Evolutionary conservation across 1,139 yeast genomes (phyloP).

Genomic region (Kluyveromyces sp.): DNA sequence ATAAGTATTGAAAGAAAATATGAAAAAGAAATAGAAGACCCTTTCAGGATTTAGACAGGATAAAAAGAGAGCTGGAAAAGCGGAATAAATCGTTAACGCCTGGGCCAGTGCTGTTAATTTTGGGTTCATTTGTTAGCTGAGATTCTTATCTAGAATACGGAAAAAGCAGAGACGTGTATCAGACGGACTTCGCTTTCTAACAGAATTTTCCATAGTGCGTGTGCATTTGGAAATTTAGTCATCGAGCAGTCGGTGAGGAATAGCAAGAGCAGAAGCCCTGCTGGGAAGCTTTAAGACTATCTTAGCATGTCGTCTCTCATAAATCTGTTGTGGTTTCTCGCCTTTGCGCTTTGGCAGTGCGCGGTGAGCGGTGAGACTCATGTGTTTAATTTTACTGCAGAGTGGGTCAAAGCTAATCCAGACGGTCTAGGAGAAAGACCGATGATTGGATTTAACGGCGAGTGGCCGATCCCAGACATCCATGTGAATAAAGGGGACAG

Average conservation of each 20-base stretch:
- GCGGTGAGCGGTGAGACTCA: constrained; percentile 40
- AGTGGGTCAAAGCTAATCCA: constrained; percentile 56
- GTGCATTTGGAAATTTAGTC: background rate
- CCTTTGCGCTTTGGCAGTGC: background rate
- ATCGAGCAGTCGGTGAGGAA: background rate
- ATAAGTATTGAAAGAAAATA: background rate
- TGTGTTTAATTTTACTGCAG: constrained; percentile 45
- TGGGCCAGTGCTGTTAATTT: background rate
- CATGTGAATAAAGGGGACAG: constrained; percentile 60
- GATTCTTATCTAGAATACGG: background rate
- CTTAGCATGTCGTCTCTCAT: background rate
- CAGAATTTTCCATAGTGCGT: background rate
- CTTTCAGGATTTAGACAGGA: background rate
- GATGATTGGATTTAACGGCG: constrained; percentile 60
- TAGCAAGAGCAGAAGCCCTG: too few species aligned
- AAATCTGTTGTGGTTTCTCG: background rate
- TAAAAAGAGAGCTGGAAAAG: background rate
- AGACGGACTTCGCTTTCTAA: background rate
- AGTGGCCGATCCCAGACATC: constrained; percentile 70
- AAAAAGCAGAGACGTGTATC: background rate
- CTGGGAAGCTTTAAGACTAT: too few species aligned
- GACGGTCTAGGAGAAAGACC: constrained; percentile 46
- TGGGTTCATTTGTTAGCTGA: background rate
- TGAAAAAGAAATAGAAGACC: background rate
- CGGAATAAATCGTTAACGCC: background rate